Base-by-base conservation (phyloP, 78 protist genomes). In the Trichosphaerium sp. region DNA sequence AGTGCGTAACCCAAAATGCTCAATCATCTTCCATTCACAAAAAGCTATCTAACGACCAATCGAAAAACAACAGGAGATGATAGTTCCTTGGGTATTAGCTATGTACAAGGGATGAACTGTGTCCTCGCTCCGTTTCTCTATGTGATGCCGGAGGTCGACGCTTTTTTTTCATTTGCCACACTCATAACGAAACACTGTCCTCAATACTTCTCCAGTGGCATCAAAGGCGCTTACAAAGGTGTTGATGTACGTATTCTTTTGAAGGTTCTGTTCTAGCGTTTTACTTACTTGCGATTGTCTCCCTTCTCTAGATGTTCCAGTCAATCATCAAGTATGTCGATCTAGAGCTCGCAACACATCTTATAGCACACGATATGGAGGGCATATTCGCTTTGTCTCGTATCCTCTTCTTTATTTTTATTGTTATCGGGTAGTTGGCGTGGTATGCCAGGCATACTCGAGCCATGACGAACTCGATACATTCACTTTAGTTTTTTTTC, bases 21-120 rank as follows among this genome's bases (percentile, higher is more conserved):
- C 59, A 15, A 15, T 10, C 29, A 3, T 2, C 1, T 54, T 7
- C 11, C 2, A 1, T 23, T 28, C 40, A n/a, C 64, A 43, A 3
- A 26, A 5, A 26, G 29, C 7, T 32, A 1, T 4, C 42, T 23
- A 34, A 4, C 23, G 6, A 2, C 25, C 28, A 1, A 1, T 8
- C 28, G 34, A 48, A 26, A 42, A 43, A 35, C 2, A 8, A 26
- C 7, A 28, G 55, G 48, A 55, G 57, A 4, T 28, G 51, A 11
- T 14, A 15, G 25, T 28, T 4, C 47, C 32, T 8, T 35, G 6
- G 32, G 58, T 23, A 10, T 26, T 26, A 18, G 39, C 29, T 86
- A 87, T 54, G 92, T 82, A 12, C 92, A 87, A 61, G 92, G 92
- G 26, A 87, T 87, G 92, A 80, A 82, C 43, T 77, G 68, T 15